Evolutionary conservation across 768 basidiomycete genomes (phyloP), one percentile per base, ranked within the genome.

Genomic region (Paxillus rubicundulus): DNA sequence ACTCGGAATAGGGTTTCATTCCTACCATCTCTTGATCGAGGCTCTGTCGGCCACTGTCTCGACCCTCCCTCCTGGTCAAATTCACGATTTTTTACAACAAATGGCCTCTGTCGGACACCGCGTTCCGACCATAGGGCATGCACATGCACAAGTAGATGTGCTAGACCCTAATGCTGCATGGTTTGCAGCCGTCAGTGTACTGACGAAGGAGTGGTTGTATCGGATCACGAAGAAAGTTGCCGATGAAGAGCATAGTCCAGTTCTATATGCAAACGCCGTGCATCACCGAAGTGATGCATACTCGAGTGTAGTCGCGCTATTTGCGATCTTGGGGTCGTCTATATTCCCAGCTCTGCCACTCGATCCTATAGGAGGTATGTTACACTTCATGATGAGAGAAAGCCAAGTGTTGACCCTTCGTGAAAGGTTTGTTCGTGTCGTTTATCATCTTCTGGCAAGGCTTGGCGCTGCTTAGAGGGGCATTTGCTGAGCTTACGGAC

Each of bases 231-330:
- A 88, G 64, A 82, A 79, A 49, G 95, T 99, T 28, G 97, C 96
- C 10, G 84, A 91, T 52, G 83, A 92, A 61, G 94, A 98, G 70
- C 85, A 85, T 61, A 92, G 89, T 62, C 90, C 92, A 4, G 97
- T 99, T 1, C 72, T 99, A 47, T 75, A 87, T 17, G 97, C 97
- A n/a, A 99, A 98, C 67, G 97, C 96, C 6, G 80, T 94, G 50
- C 96, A 98, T 68, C 97, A 99, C 71, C 82, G 97, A n/a, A 94
- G 91, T 57, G 97, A 99, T 68, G 93, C 92, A 6, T 92, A 94
- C 64, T 94, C 93, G 3, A 95, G 93, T 61, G 60, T 87, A 45
- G 92, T 99, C 49, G 93, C 95, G 10, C 81, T 98, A 50, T 80
- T 88, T 42, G 95, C 96, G 14, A 99, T 99, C 63, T 71, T 98